Conservation (phyloP, 192 early-diverging fungal species). For the Powellomyces hirtus region DNA sequence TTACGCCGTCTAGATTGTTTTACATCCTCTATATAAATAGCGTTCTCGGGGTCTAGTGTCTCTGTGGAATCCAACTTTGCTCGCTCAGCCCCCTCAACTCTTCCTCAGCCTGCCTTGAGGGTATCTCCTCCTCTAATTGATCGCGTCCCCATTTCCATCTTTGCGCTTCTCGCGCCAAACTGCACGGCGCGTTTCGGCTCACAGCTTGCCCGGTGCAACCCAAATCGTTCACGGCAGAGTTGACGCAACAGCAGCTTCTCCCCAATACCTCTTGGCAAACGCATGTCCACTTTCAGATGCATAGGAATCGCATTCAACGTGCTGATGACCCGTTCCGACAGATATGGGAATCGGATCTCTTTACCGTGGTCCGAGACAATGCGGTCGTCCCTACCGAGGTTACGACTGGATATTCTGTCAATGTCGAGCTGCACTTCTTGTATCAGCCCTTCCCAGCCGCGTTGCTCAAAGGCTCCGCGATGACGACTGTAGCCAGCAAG, state of each 20-base stretch:
- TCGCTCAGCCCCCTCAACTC: too few relatives aligned
- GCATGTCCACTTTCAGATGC: conserved; percentile 77
- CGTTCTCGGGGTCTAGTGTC: too few relatives aligned
- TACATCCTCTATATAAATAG: too few relatives aligned
- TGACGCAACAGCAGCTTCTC: conserved; percentile 87
- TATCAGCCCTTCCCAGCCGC: conserved; percentile 66
- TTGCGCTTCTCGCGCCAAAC: conserved; percentile 95
- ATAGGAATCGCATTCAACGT: conserved; percentile 69
- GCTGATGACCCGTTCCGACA: conserved; percentile 69
- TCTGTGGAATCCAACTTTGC: too few relatives aligned
- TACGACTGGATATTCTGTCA: conserved; percentile 78
- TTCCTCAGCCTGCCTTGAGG: too few relatives aligned
- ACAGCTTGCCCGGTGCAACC: conserved; percentile 57
- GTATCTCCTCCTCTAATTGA: too few relatives aligned
- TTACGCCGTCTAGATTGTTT: too few relatives aligned
- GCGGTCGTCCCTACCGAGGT: conserved; percentile 92
- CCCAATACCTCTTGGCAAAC: conserved; percentile 76
- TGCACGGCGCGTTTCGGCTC: conserved; percentile 95
- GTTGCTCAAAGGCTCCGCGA: conserved; percentile 63
- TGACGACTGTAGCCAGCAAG: conserved; percentile 85
- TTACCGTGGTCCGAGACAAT: conserved; percentile 70
- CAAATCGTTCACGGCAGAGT: conserved; percentile 63
- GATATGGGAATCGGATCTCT: conserved; percentile 74
- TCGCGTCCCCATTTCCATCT: conserved; percentile 72
- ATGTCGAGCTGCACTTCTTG: conserved; percentile 81